phyloP scores from a whole-genome alignment of 1,284 basidiomycete genomes.

The Anthracocystis panici-leucophaei region DNA sequence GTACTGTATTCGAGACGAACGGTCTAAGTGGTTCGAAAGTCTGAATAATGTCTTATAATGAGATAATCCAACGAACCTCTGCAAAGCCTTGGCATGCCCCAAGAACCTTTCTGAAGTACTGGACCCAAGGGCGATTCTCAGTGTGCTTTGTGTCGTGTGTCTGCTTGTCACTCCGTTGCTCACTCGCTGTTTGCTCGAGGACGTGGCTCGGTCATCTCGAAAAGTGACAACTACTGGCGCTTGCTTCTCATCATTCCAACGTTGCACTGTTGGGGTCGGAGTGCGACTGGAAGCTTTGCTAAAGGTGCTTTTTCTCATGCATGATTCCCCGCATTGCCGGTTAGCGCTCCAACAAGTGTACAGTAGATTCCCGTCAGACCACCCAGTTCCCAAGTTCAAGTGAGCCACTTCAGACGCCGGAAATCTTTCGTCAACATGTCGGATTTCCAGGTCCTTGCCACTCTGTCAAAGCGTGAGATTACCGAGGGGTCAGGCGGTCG shows the following conservation, averaged over 20 bases:
- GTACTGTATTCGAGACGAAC: neutral
- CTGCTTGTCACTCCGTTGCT: neutral
- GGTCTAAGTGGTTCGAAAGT: neutral
- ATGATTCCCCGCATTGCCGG: neutral
- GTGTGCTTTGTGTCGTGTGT: conserved; percentile 1
- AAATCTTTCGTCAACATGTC: neutral
- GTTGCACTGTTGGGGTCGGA: neutral
- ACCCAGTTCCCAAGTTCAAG: neutral
- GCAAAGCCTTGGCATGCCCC: neutral
- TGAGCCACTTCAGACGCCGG: neutral
- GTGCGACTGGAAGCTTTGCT: neutral
- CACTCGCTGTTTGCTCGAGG: neutral
- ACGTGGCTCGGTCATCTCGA: neutral
- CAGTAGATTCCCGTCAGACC: neutral
- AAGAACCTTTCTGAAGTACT: neutral
- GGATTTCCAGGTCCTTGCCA: too few relatives aligned
- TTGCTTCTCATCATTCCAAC: neutral
- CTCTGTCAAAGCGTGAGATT: neutral
- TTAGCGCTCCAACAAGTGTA: neutral
- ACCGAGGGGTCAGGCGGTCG: neutral
- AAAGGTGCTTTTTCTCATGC: neutral
- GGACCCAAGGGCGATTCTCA: neutral
- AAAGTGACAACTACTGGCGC: neutral
- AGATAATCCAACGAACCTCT: neutral
- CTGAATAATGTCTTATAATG: neutral